These are phyloP conservation scores for Wakefieldia striispora DNA, from an alignment of 768 basidiomycete species.

Conservation along the genomic window DNA sequence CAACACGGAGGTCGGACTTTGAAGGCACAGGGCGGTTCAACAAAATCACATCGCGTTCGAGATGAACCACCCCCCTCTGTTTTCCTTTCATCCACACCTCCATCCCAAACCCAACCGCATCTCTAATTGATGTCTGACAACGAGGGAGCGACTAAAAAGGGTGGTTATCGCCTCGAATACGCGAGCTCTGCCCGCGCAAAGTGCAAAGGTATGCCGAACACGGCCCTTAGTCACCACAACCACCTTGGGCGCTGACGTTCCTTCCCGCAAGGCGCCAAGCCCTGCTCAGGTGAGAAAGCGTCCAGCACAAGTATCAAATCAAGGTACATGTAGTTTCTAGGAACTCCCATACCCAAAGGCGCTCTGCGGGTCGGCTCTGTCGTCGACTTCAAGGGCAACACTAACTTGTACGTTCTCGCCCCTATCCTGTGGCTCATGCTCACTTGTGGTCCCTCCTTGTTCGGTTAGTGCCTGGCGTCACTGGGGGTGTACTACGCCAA, in stretches of 20 bases:
- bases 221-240: slow-evolving; percentile 10
- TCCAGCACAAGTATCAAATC: background rate
- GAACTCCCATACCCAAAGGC: slow-evolving; percentile 72
- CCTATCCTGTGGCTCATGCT: background rate
- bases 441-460: background rate
- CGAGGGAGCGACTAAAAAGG: slow-evolving; percentile 34
- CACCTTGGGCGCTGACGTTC: slow-evolving; percentile 17
- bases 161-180: slow-evolving; percentile 79
- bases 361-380: slow-evolving; percentile 69
- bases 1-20: slow-evolving; percentile 37
- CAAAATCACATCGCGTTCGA: slow-evolving; percentile 39
- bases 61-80: slow-evolving; percentile 36
- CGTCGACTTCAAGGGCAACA: slow-evolving; percentile 71
- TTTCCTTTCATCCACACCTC: slow-evolving; percentile 28
- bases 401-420: slow-evolving; percentile 53
- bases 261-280: slow-evolving; percentile 63
- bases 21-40: slow-evolving; percentile 38
- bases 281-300: slow-evolving; percentile 57
- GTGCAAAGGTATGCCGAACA: slow-evolving; percentile 63
- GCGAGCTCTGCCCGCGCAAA: slow-evolving; percentile 64
- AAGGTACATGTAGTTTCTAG: slow-evolving; percentile 35
- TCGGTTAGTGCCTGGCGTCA: slow-evolving; percentile 75
- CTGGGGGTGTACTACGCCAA: slow-evolving; percentile 82
- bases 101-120: slow-evolving; percentile 15
- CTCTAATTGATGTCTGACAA: slow-evolving; percentile 33